Evolutionary conservation across 2,329 filamentous ascomycete species (phyloP).

Genomic region (Sclerotinia spermophila): DNA sequence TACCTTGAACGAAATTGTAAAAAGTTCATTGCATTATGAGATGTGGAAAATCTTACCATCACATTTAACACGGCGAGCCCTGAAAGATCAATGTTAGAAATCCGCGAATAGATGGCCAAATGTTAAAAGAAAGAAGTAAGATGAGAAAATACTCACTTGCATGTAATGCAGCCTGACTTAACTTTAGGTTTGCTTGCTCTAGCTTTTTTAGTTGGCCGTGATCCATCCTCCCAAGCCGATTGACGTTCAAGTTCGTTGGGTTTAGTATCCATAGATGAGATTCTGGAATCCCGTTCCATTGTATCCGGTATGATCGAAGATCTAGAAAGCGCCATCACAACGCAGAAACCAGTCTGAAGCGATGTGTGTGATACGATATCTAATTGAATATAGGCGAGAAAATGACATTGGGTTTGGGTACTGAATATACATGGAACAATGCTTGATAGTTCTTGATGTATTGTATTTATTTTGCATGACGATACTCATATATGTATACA

Average conservation of each 20-base stretch:
- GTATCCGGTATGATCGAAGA: background rate
- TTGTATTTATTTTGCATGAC: background rate
- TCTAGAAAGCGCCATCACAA: constrained; percentile 1
- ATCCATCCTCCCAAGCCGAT: constrained; percentile 23
- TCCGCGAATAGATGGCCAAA: too few relatives aligned
- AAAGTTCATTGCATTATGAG: background rate
- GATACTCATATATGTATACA: constrained; percentile 6
- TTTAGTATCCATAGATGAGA: constrained; percentile 1
- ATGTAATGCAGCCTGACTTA: constrained; percentile 63
- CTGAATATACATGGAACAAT: background rate
- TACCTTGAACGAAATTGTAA: background rate
- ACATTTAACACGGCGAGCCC: constrained; percentile 58
- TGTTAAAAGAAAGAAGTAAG: background rate
- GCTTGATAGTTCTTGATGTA: background rate
- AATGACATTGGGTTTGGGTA: background rate
- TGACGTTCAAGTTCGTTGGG: constrained; percentile 16
- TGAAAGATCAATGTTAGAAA: background rate
- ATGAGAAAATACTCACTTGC: constrained; percentile 50
- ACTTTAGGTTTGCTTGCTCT: constrained; percentile 47
- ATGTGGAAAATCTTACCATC: constrained; percentile 39
- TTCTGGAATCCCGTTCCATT: background rate
- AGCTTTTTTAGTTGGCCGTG: constrained; percentile 26
- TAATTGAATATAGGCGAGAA: background rate
- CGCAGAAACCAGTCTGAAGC: background rate
- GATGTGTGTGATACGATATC: background rate